These are phyloP conservation scores for Lasiodiplodia hormozganensis DNA, from an alignment of 2,329 filamentous ascomycete genomes.

Conservation along the genomic window DNA sequence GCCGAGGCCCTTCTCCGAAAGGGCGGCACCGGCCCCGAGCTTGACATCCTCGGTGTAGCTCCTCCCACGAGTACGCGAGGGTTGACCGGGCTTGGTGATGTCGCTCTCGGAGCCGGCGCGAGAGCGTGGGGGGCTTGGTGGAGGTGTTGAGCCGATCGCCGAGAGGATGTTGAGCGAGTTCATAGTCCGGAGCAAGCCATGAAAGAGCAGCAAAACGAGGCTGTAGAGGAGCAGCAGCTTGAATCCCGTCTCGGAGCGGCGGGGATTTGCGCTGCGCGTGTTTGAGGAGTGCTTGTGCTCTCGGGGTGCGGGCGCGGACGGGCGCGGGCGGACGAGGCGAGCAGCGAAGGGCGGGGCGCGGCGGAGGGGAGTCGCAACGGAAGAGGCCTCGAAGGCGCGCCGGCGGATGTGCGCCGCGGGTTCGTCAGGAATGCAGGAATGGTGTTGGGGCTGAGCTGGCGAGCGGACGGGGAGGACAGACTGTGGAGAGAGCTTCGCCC, in stretches of 20 bases:
- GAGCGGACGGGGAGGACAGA: conserved; percentile 22
- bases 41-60: conserved; percentile 24
- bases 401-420: conserved; percentile 17
- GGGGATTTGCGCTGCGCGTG: conserved; percentile 20
- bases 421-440: conserved; percentile 4
- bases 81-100: conserved; percentile 41
- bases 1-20: conserved; percentile 2
- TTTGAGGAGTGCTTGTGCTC: background rate
- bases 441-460: conserved; percentile 3
- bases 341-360: background rate
- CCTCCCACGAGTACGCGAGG: conserved; percentile 32
- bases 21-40: conserved; percentile 7
- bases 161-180: conserved; percentile 97
- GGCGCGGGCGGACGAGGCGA: background rate
- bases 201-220: conserved; percentile 37
- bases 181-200: conserved; percentile 71
- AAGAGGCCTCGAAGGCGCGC: conserved; percentile 10
- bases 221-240: conserved; percentile 22
- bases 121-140: conserved; percentile 57
- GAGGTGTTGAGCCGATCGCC: conserved; percentile 68
- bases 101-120: conserved; percentile 62
- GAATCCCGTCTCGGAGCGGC: conserved; percentile 18
- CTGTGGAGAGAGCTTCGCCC: conserved; percentile 27
- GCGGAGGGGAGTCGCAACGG: background rate
- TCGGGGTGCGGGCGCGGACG: background rate